Evolutionary conservation across 2,329 filamentous ascomycete genomes (phyloP).

Genomic region (Stemphylium beticola): DNA sequence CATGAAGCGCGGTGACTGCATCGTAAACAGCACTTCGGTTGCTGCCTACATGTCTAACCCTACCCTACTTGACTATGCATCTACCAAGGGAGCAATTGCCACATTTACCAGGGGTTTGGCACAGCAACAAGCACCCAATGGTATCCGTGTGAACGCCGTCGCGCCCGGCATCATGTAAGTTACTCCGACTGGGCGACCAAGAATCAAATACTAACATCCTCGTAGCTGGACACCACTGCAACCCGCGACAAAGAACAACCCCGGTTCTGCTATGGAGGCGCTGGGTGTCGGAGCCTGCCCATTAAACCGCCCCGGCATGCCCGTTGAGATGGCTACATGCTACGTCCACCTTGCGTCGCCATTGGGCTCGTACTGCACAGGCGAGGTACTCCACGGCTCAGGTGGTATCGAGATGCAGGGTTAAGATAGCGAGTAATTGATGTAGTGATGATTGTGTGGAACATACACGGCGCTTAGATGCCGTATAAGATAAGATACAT

Average conservation of each 20-base stretch:
- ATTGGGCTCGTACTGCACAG: slow-evolving; percentile 25
- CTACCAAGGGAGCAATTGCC: slow-evolving; percentile 75
- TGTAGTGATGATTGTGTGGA: neutral
- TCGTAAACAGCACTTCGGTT: slow-evolving; percentile 82
- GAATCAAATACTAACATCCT: neutral
- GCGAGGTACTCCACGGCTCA: slow-evolving; percentile 24
- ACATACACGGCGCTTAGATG: neutral
- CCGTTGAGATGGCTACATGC: slow-evolving; percentile 25
- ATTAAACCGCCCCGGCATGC: slow-evolving; percentile 26
- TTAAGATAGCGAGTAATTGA: neutral
- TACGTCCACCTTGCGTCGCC: slow-evolving; percentile 29
- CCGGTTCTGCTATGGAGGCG: slow-evolving; percentile 17
- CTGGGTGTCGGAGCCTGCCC: slow-evolving; percentile 28
- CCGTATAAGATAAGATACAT: neutral
- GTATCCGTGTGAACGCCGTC: slow-evolving; percentile 75
- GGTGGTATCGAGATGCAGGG: slow-evolving; percentile 31
- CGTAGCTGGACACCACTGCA: slow-evolving; percentile 25
- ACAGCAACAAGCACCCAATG: slow-evolving; percentile 72
- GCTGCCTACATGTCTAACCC: slow-evolving; percentile 79
- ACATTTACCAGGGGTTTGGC: slow-evolving; percentile 76
- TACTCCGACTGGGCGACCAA: neutral
- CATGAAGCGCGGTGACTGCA: slow-evolving; percentile 71
- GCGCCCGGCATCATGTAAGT: slow-evolving; percentile 66
- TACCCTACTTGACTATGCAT: slow-evolving; percentile 79
- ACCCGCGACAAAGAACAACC: slow-evolving; percentile 20